These are phyloP conservation scores for Stromatinia cepivora DNA, from an alignment of 2,329 filamentous ascomycete genomes.

Conservation along the genomic window DNA sequence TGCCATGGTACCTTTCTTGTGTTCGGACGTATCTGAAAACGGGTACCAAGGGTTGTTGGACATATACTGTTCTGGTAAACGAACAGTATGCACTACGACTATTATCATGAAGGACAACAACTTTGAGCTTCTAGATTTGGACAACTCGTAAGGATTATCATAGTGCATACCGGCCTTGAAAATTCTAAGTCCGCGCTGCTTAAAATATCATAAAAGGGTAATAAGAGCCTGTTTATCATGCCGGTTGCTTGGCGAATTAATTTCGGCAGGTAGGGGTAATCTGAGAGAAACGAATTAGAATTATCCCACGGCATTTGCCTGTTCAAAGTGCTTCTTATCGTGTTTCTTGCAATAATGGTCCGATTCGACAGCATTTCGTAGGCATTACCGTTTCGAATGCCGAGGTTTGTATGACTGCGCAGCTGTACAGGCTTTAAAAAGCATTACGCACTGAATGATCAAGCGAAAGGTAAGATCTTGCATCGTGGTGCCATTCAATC, in stretches of 20 bases:
- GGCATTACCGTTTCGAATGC: background rate
- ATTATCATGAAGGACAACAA: background rate
- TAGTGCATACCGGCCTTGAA: background rate
- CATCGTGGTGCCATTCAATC: conserved; percentile 15
- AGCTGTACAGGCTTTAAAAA: background rate
- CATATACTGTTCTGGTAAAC: background rate
- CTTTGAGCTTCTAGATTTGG: background rate
- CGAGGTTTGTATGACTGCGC: conserved; percentile 7
- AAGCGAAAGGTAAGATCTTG: conserved; percentile 6
- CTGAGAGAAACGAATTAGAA: background rate
- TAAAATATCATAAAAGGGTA: background rate
- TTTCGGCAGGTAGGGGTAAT: background rate
- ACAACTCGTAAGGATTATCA: background rate
- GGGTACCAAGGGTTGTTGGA: background rate
- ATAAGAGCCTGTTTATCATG: conserved; percentile 2
- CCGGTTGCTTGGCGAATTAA: background rate
- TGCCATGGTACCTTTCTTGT: conserved; percentile 14
- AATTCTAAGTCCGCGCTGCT: background rate
- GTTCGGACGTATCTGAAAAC: conserved; percentile 8
- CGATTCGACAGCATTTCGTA: background rate
- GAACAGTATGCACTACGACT: background rate
- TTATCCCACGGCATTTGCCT: background rate
- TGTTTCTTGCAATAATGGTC: background rate
- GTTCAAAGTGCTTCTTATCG: background rate
- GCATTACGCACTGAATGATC: conserved; percentile 18